Percentiles rank a stretch among this genome's conserved stretches.
phyloP scores from a whole-genome alignment of 2,329 filamentous ascomycete species.

The Cercospora berteroae region DNA sequence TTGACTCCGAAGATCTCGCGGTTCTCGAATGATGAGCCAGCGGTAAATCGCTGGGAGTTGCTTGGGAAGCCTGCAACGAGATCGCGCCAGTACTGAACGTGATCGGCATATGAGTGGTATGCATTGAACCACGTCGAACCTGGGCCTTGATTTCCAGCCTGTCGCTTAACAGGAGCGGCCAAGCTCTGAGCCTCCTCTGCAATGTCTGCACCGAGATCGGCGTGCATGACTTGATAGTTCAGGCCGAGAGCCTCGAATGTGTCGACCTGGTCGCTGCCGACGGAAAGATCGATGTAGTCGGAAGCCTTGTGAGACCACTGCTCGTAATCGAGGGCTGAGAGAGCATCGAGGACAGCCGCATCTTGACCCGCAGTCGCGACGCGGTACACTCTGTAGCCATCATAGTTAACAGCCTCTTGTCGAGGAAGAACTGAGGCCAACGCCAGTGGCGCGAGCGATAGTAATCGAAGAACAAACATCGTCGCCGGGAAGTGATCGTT shows the following conservation, averaged over 20 bases:
- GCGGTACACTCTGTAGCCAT: slow-evolving; percentile 23
- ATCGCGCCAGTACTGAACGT: slow-evolving; percentile 29
- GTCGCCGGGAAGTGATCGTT: background rate
- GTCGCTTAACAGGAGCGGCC: slow-evolving; percentile 15
- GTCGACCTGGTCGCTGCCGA: slow-evolving; percentile 15
- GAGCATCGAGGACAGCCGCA: slow-evolving; percentile 9
- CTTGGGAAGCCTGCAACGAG: slow-evolving; percentile 25
- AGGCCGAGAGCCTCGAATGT: slow-evolving; percentile 23
- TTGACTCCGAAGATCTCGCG: slow-evolving; percentile 29
- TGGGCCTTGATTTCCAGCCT: slow-evolving; percentile 20
- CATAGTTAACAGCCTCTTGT: slow-evolving; percentile 17
- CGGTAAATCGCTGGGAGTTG: slow-evolving; percentile 27
- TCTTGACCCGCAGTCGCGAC: slow-evolving; percentile 17
- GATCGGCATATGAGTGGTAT: slow-evolving; percentile 30
- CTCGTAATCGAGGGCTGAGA: slow-evolving; percentile 21
- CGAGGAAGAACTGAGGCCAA: slow-evolving; percentile 17
- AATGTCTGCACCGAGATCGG: slow-evolving; percentile 27
- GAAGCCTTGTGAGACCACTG: slow-evolving; percentile 20
- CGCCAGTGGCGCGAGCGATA: slow-evolving; percentile 17
- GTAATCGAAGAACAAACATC: slow-evolving; percentile 15
- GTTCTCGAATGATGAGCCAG: slow-evolving; percentile 26
- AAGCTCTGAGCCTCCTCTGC: slow-evolving; percentile 14
- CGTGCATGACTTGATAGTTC: slow-evolving; percentile 22
- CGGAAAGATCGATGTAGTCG: slow-evolving; percentile 23
- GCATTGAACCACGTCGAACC: slow-evolving; percentile 26